Evolutionary conservation across 192 early-diverging fungal species (phyloP).

Genomic region (Irineochytrium annulatum): DNA sequence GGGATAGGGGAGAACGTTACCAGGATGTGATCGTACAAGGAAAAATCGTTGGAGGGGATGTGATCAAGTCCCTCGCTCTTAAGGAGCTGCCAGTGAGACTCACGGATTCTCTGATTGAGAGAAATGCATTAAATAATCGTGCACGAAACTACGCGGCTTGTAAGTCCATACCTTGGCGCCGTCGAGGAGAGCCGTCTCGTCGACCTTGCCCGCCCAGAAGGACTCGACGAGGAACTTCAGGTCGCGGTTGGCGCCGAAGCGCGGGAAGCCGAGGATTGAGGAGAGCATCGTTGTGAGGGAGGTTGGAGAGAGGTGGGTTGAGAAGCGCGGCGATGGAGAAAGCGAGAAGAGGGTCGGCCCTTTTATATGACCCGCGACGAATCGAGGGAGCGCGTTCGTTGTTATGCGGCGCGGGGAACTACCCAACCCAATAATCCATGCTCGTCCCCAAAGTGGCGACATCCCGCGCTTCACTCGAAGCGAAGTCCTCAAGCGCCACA

Average conservation of each 20-base stretch:
- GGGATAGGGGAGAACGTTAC: constrained; percentile 29
- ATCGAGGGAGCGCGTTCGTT: too few relatives aligned
- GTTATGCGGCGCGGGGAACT: too few relatives aligned
- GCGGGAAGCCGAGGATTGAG: constrained; percentile 75
- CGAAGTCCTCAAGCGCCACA: too few relatives aligned
- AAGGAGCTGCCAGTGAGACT: constrained; percentile 60
- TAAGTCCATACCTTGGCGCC: constrained; percentile 59
- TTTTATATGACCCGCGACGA: too few relatives aligned
- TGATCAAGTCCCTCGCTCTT: constrained; percentile 67
- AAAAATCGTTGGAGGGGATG: constrained; percentile 92
- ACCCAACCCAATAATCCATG: too few relatives aligned
- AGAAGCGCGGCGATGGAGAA: too few relatives aligned
- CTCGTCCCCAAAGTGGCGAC: too few relatives aligned
- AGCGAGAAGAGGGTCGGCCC: too few relatives aligned
- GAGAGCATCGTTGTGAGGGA: constrained; percentile 16
- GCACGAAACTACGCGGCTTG: too few relatives aligned
- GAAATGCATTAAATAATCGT: too few relatives aligned
- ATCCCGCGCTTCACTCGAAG: too few relatives aligned
- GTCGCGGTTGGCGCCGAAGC: constrained; percentile 91
- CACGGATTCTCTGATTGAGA: constrained; percentile 36
- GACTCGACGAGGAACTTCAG: constrained; percentile 93
- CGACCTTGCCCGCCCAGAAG: constrained; percentile 88
- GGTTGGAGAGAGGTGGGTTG: neutral
- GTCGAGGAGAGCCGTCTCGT: constrained; percentile 60
- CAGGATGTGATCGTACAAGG: constrained; percentile 91